Evolutionary conservation across 1,139 yeast species (phyloP), one percentile per base, ranked within the genome.

Genomic region (Blastobotrys proliferans): DNA sequence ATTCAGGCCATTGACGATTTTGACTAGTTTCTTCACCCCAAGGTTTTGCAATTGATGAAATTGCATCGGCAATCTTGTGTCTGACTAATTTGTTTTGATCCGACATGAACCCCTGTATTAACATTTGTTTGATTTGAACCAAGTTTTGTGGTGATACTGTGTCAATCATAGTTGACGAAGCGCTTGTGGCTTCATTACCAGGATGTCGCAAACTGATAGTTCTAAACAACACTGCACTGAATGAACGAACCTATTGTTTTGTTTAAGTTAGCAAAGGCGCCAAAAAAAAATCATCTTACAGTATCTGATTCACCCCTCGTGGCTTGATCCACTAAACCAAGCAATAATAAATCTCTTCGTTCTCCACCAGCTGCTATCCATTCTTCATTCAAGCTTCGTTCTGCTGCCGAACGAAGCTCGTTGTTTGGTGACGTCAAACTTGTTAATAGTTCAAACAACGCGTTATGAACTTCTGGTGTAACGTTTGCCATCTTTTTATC

Each of bases 11-110:
- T 11, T 72, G 64, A 2, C 73, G 75, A 20, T 70, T 69, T 13
- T 70, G 70, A 13, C 19, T 21, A 3, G 69, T 61, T 27, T 32
- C 41, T 45, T 56, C 29, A 45, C 57, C 55, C 52, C 57, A 48
- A 30, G 57, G 50, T 35, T 62, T 58, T 6, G 96, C 94, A 32
- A 92, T 79, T 63, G 90, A 97, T 1, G 97, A 86, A 45, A 92
- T 84, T 3, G 95, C 95, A 68, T 92, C 98, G 3, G 96, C 81
- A 43, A 92, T 71, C 61, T 92, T 92, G 63, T 90, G 97, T 61
- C 97, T 81, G 28, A 88, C 90, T 50, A 74, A 77, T 48, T 77
- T 77, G 18, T 83, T 70, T 59, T 81, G 83, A 46, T 74, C 81
- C 2, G 80, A 61, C 4, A 76, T 62, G 53, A 92, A 86, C 10